Conservation (phyloP, 2,329 filamentous ascomycete genomes). For the Lasiodiplodia hormozganensis region DNA sequence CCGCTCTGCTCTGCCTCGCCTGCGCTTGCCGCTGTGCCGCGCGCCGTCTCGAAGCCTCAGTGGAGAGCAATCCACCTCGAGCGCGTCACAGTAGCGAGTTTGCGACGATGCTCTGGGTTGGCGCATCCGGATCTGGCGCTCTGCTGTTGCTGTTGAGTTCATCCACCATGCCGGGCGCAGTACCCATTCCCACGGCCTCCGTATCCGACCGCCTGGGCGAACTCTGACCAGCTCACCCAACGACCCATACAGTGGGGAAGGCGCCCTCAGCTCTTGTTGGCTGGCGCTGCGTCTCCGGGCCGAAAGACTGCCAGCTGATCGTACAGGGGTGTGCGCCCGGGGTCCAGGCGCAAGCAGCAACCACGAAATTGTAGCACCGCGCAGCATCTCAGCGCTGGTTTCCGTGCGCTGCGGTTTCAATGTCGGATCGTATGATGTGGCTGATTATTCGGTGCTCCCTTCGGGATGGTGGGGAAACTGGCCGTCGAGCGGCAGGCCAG, state of each 20-base stretch:
- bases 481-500: conserved; percentile 6
- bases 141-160: conserved; percentile 11
- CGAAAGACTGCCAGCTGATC: conserved; percentile 26
- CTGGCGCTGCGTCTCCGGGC: conserved; percentile 20
- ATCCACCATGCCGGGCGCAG: conserved; percentile 14
- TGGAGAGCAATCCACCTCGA: neutral
- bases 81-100: neutral
- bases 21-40: conserved; percentile 10
- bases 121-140: conserved; percentile 9
- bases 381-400: neutral
- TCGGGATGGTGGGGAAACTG: conserved; percentile 8
- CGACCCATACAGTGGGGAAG: conserved; percentile 23
- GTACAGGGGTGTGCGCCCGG: conserved; percentile 23
- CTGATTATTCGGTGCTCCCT: conserved; percentile 7
- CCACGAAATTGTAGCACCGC: conserved; percentile 24
- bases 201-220: conserved; percentile 24
- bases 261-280: conserved; percentile 24
- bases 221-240: conserved; percentile 26
- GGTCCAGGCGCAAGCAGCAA: conserved; percentile 14
- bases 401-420: neutral
- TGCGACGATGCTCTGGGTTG: neutral
- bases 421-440: conserved; percentile 14
- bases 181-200: conserved; percentile 27
- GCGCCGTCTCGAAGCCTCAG: neutral
- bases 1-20: conserved; percentile 15